These are phyloP conservation scores for Glarea lozoyensis DNA, from an alignment of 495 filamentous ascomycete species.

Conservation along the genomic window DNA sequence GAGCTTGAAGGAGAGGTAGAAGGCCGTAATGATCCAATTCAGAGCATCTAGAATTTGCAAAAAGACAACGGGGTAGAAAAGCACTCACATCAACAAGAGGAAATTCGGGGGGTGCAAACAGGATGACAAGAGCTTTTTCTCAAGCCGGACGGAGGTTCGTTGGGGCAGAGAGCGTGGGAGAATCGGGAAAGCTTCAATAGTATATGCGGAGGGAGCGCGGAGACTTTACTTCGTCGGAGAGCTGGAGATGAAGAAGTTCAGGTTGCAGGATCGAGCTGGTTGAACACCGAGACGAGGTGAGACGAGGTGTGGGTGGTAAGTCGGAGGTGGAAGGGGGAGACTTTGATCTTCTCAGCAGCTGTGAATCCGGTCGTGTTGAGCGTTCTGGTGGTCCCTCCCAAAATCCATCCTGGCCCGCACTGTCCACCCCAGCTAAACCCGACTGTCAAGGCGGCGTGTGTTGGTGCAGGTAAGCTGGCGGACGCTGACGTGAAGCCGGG, in stretches of 20 bases:
- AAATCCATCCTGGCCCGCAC: too few relatives aligned
- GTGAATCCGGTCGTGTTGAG: not conserved
- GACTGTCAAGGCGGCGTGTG: too few relatives aligned
- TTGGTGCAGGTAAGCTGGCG: too few relatives aligned
- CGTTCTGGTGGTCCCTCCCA: too few relatives aligned
- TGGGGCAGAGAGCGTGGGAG: not conserved
- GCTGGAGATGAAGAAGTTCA: not conserved
- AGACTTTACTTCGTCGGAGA: not conserved
- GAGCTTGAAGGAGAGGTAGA: too few relatives aligned
- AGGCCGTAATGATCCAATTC: too few relatives aligned
- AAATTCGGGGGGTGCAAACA: not conserved
- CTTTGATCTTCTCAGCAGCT: not conserved
- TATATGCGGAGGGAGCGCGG: not conserved
- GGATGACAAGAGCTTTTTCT: not conserved
- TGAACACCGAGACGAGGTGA: conserved; percentile 1
- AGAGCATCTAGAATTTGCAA: conserved; percentile 1
- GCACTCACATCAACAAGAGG: not conserved
- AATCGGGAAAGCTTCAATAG: not conserved
- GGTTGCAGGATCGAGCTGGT: not conserved
- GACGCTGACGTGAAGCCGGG: too few relatives aligned
- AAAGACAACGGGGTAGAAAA: not conserved
- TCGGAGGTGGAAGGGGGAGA: not conserved
- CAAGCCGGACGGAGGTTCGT: not conserved
- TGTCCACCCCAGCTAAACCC: too few relatives aligned
- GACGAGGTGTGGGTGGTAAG: not conserved